These are phyloP conservation scores for Syzygium aromaticum DNA, from an alignment of 345 rosid genomes.

Conservation along the genomic window DNA sequence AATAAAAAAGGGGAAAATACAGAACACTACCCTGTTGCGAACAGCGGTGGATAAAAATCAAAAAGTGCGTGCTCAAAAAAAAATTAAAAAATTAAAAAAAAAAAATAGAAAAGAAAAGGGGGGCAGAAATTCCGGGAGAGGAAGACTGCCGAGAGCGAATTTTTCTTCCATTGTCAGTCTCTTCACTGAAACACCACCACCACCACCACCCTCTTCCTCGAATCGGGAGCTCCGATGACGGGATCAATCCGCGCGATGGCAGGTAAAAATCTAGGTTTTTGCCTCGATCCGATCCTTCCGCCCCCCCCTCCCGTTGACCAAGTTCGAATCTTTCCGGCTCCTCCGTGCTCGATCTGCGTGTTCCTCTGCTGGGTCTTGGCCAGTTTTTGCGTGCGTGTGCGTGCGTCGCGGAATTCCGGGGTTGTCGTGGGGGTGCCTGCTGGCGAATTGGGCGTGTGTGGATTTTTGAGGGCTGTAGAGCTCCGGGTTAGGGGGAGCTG, in stretches of 20 bases:
- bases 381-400: too few species aligned
- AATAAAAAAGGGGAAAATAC: not conserved
- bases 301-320: not conserved
- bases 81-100: fast-evolving
- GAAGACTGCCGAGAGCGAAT: not conserved
- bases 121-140: not conserved
- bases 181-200: not conserved
- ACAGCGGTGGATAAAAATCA: not conserved
- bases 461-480: not conserved
- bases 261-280: not conserved
- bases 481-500: not conserved
- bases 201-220: not conserved
- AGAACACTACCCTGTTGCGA: not conserved
- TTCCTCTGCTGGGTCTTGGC: not conserved
- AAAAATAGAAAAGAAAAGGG: too few species aligned
- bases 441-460: not conserved
- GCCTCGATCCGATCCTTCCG: not conserved
- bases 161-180: not conserved
- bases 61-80: not conserved
- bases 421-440: not conserved
- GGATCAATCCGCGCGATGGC: not conserved
- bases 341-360: not conserved
- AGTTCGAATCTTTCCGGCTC: not conserved
- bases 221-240: not conserved
- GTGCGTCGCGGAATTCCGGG: not conserved